Conservation (phyloP, 345 rosid genomes). For the Populus simonii region DNA sequence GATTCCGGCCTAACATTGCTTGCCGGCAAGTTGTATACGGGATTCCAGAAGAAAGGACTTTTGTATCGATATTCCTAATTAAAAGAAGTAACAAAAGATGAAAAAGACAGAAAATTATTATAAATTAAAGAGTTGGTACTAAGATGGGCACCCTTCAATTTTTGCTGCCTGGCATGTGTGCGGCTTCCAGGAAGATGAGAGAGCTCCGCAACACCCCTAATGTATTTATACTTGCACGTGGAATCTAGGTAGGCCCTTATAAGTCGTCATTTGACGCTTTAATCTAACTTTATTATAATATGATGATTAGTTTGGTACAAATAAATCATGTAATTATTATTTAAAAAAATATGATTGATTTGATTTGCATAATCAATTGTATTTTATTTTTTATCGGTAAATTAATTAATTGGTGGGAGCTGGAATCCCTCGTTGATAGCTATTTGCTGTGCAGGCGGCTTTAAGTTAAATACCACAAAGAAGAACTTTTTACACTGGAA, state of each 20-base stretch:
- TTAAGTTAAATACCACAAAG: too few relatives aligned
- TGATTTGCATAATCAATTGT: neutral
- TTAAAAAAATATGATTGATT: neutral
- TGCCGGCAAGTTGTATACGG: conserved; percentile 49
- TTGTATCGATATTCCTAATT: conserved; percentile 42
- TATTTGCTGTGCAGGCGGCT: neutral
- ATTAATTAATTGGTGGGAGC: too few relatives aligned
- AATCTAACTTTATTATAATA: neutral
- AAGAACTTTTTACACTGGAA: too few relatives aligned
- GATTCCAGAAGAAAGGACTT: conserved; percentile 57
- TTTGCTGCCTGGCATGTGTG: neutral
- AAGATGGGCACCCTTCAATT: too few relatives aligned
- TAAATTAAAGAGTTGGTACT: neutral
- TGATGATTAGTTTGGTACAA: neutral
- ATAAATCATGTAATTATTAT: neutral
- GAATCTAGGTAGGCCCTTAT: neutral
- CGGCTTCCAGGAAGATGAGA: neutral
- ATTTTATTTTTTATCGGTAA: neutral
- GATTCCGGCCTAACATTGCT: conserved; percentile 64
- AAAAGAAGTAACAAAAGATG: neutral
- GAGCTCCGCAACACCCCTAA: neutral
- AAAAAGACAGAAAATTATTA: neutral
- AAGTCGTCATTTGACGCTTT: neutral
- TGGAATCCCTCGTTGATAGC: neutral
- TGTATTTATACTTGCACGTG: neutral